Conservation (phyloP, 805 yeast species). For the Wickerhamiella alocasiicola region DNA sequence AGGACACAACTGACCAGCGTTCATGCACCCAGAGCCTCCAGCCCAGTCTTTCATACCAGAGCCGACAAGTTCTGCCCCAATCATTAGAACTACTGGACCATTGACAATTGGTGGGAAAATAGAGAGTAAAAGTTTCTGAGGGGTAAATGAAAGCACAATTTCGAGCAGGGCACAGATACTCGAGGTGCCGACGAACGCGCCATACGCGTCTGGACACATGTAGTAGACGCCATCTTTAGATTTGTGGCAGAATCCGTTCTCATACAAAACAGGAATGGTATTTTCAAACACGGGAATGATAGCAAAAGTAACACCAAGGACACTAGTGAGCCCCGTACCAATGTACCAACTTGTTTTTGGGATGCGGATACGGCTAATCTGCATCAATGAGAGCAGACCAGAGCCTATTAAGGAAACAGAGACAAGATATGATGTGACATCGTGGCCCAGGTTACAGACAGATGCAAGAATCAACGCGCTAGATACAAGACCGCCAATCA, state of each 20-base stretch:
- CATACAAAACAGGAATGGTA: constrained; percentile 71
- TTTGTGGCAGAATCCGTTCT: constrained; percentile 48
- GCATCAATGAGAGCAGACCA: constrained; percentile 54
- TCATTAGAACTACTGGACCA: constrained; percentile 77
- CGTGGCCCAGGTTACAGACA: constrained; percentile 43
- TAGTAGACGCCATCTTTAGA: constrained; percentile 49
- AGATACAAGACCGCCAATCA: constrained; percentile 79
- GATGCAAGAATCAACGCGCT: constrained; percentile 65
- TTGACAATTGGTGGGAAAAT: constrained; percentile 80
- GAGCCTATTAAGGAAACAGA: constrained; percentile 59
- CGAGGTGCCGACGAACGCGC: constrained; percentile 57
- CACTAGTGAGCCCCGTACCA: constrained; percentile 77
- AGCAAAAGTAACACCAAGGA: constrained; percentile 82
- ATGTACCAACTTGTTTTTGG: constrained; percentile 58
- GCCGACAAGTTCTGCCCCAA: constrained; percentile 54
- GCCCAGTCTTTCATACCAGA: constrained; percentile 71
- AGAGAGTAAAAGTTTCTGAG: constrained; percentile 53
- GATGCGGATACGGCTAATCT: constrained; percentile 67
- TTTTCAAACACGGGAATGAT: constrained; percentile 65
- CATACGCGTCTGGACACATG: constrained; percentile 82
- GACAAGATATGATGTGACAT: constrained; percentile 45
- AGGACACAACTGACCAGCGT: constrained; percentile 33
- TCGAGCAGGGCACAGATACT: constrained; percentile 61
- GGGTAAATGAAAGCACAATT: constrained; percentile 57
- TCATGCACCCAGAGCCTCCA: constrained; percentile 52